Evolutionary conservation across 148 eudicot genomes (phyloP).

Genomic region (Camellia lanceoleosa): DNA sequence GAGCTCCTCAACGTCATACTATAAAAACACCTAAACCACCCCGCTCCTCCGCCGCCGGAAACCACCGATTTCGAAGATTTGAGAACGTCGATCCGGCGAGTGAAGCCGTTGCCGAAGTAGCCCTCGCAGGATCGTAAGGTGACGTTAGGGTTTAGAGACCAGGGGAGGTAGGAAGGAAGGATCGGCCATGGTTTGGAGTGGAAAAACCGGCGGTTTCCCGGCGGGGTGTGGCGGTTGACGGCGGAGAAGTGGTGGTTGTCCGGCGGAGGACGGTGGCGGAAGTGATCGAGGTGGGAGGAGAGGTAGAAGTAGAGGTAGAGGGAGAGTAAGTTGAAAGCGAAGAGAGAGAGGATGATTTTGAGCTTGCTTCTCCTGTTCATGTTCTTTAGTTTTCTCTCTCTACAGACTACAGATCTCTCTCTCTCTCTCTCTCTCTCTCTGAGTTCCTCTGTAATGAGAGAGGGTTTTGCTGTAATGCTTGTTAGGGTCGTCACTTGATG

Average conservation of each 20-base stretch:
- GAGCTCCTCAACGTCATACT: constrained; percentile 70
- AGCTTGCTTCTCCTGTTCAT: constrained; percentile 31
- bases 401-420: constrained; percentile 12
- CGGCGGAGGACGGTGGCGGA: background rate
- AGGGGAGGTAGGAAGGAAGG: constrained; percentile 85
- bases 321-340: constrained; percentile 59
- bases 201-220: constrained; percentile 8
- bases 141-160: constrained; percentile 38
- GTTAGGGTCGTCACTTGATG: background rate
- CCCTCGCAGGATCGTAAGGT: constrained; percentile 63
- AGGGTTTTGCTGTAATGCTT: too few species aligned
- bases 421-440: background rate
- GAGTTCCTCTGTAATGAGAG: background rate
- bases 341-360: constrained; percentile 45
- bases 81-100: constrained; percentile 36
- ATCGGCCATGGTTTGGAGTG: constrained; percentile 77
- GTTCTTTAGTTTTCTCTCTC: constrained; percentile 11
- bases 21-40: constrained; percentile 77
- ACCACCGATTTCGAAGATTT: constrained; percentile 16
- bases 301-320: constrained; percentile 62
- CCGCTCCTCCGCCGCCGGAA: constrained; percentile 29
- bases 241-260: constrained; percentile 7
- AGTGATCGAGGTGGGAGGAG: constrained; percentile 40
- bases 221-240: constrained; percentile 17
- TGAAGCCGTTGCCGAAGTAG: constrained; percentile 85